These are phyloP conservation scores for Hawksworthiomyces lignivorus DNA, from an alignment of 2,329 filamentous ascomycete genomes.

Conservation along the genomic window DNA sequence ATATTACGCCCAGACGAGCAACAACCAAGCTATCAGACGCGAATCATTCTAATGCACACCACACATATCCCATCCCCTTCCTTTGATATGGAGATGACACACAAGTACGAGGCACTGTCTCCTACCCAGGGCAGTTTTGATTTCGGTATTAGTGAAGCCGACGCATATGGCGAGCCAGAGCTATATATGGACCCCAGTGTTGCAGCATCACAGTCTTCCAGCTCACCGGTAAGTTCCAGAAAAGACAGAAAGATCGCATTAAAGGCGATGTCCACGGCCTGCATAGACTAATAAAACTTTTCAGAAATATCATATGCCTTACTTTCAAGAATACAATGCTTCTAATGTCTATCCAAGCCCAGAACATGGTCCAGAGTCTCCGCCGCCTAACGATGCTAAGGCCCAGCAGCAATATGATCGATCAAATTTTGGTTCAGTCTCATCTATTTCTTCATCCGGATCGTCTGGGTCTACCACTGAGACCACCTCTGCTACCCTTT, in stretches of 20 bases:
- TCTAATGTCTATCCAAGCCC: conserved; percentile 27
- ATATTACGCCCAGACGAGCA: too few relatives aligned
- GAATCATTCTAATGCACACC: neutral
- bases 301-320: conserved; percentile 25
- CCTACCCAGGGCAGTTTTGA: neutral
- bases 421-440: too few relatives aligned
- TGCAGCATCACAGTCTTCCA: conserved; percentile 30
- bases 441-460: too few relatives aligned
- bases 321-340: conserved; percentile 20
- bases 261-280: too few relatives aligned
- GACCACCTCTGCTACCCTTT: neutral
- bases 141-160: neutral
- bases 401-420: too few relatives aligned
- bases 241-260: too few relatives aligned
- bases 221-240: too few relatives aligned
- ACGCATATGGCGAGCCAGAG: conserved; percentile 28
- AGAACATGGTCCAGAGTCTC: conserved; percentile 19
- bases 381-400: neutral
- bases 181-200: conserved; percentile 24
- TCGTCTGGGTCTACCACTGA: too few relatives aligned
- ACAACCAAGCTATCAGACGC: too few relatives aligned
- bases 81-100: neutral
- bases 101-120: neutral
- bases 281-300: conserved; percentile 27
- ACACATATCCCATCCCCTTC: neutral